Evolutionary conservation across 768 basidiomycete species (phyloP).

Genomic region (Lactarius indigo): DNA sequence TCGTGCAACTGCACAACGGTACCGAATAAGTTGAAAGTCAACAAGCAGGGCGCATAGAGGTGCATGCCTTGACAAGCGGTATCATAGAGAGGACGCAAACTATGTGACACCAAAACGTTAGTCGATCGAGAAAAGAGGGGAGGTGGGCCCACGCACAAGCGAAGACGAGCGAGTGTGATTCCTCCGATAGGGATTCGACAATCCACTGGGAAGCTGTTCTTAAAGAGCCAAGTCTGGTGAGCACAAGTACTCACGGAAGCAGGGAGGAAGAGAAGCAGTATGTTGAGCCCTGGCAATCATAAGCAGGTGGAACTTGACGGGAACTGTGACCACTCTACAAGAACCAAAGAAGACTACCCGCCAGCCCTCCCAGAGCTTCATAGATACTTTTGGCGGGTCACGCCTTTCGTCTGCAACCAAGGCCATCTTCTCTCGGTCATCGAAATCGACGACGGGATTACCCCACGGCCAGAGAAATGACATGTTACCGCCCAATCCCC

Average conservation of each 20-base stretch:
- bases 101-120: conserved; percentile 29
- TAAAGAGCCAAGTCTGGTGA: background rate
- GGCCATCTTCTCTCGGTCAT: conserved; percentile 22
- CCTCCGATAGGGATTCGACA: conserved; percentile 44
- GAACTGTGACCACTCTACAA: conserved; percentile 36
- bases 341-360: conserved; percentile 50
- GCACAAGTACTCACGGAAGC: conserved; percentile 49
- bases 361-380: conserved; percentile 47
- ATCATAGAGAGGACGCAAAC: conserved; percentile 69
- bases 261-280: conserved; percentile 63
- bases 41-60: background rate
- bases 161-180: conserved; percentile 55
- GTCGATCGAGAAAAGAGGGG: background rate
- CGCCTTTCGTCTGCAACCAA: conserved; percentile 17
- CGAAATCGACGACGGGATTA: conserved; percentile 1
- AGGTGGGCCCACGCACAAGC: conserved; percentile 43
- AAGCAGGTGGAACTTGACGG: background rate
- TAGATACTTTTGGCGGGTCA: conserved; percentile 1
- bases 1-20: conserved; percentile 58
- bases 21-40: background rate
- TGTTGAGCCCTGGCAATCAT: conserved; percentile 56
- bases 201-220: conserved; percentile 45
- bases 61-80: conserved; percentile 67
- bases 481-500: background rate
- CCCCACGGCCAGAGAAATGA: conserved; percentile 20